Base-by-base conservation (phyloP, 1,284 basidiomycete species). In the Anthracocystis walkeri region DNA sequence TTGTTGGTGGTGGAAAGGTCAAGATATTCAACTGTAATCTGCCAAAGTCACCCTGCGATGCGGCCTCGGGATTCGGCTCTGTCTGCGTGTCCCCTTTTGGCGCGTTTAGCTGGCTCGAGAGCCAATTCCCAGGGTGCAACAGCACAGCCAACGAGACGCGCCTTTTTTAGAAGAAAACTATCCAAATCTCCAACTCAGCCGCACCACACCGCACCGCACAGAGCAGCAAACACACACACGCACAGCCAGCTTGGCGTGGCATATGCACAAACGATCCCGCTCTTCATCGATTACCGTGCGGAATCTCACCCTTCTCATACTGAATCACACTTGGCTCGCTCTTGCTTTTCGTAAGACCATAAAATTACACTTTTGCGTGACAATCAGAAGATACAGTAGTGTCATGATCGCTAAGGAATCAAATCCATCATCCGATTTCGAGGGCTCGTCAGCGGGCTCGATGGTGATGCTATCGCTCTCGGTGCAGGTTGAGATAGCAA, bases 381-480 rank as follows among this genome's bases (percentile, higher is more conserved):
- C 46, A 46, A 18, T 18, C 10, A 25, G 20, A 2, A 11, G 2
- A 54, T 40, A 42, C 33, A 58, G 33, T 40, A 58, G 25, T 46
- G 25, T 27, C 10, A 7, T 18, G 3, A n/a, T 31, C 55, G 5
- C 21, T 33, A 68, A 4, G 71, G 55, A 12, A 53, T 41, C 20
- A 74, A 31, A 63, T 74, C 71, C 40, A 65, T 33, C 58, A 69
- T n/a, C 33, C 62, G 31, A 23, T 40, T 52, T 14, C 65, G 58
- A 11, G 67, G 70, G 31, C 64, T 73, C 31, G 65, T 56, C n/a
- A 64, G 16, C 8, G 70, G 70, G 25, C 55, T 58, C 52, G 49
- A 11, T 7, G 33, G 23, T 1, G 56, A 48, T 18, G 55, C 8
- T 0, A 52, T 35, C 20, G 50, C 61, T 35, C 49, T 54, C 7